A percentile compares a stretch with the other conserved stretches of the same genome.
phyloP scores from a whole-genome alignment of 306 rosid species.

The Vigna radiata region DNA sequence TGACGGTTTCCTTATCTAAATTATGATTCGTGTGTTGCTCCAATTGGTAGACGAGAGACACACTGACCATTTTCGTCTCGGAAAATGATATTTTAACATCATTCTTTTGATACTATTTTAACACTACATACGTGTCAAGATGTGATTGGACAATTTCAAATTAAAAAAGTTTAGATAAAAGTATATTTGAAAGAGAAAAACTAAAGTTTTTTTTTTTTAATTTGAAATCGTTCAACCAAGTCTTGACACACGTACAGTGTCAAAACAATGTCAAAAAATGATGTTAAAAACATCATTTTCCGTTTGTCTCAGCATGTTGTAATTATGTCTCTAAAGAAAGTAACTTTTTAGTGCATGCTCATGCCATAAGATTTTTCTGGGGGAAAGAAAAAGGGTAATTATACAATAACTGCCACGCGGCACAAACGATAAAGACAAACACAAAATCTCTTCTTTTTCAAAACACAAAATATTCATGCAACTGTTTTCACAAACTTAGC shows the following conservation, averaged over 20 bases:
- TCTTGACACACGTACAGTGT: too few species aligned
- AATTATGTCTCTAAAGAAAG: constrained; percentile 25
- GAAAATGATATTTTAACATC: too few species aligned
- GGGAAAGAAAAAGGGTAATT: constrained; percentile 18
- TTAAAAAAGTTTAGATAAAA: too few species aligned
- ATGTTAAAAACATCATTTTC: too few species aligned
- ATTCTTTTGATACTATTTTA: too few species aligned
- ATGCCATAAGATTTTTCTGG: constrained; percentile 35
- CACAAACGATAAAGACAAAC: background rate
- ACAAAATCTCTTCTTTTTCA: background rate
- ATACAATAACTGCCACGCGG: constrained; percentile 15
- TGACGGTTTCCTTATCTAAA: constrained; percentile 4
- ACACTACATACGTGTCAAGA: too few species aligned
- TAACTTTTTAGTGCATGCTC: constrained; percentile 27
- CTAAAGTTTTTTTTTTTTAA: too few species aligned
- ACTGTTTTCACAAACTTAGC: background rate
- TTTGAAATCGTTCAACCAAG: too few species aligned
- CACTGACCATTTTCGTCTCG: constrained; percentile 15
- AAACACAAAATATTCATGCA: constrained; percentile 20
- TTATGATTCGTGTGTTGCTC: constrained; percentile 24
- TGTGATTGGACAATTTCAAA: too few species aligned
- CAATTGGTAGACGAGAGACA: constrained; percentile 38
- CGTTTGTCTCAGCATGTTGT: constrained; percentile 18
- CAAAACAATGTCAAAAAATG: too few species aligned
- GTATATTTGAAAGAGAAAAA: too few species aligned